Base-by-base conservation (phyloP, 2,329 filamentous ascomycete species). In the Penicillium verrucosum region DNA sequence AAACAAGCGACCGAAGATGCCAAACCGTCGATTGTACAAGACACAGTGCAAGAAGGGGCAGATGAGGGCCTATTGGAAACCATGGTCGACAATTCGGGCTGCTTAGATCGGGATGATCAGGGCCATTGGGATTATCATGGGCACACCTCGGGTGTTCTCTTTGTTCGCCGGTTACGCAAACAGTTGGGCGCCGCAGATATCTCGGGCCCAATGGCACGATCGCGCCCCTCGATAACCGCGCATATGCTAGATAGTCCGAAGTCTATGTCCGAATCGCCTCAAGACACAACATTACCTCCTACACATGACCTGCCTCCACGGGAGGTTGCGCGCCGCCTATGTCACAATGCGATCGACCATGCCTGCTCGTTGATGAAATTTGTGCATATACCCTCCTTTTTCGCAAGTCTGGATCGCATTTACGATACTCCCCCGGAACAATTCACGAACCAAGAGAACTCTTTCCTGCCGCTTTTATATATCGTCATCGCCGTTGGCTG, bases 81-180 rank as follows among this genome's bases (percentile, higher is more conserved):
- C 29, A 97, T 99, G 93, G 92, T 97, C 56, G 89, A 93, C 70
- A 90, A 90, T 41, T 91, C 93, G 3, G 94, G 93, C 36, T 89
- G 92, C 70, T 81, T 99, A 18, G 93, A 97, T 68, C 81, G 97
- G 34, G 92, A 96, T 66, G 93, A 97, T 65, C 86, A 87, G 66
- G 93, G 93, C 41, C 86, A 94, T 65, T 96, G 92, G 86, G 92
- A 97, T 73, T 99, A 96, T 68, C 91, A 96, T 69, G 94, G 94
- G 46, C 89, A 90, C 61, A 97, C 93, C 0, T 97, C 94, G 0
- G 92, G 93, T 3, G 83, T 92, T 42, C 90, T 93, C 60, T 99
- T 97, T 72, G 82, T 97, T 65, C 85, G 86, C 61, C 86, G 90
- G 53, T 88, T 99, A 82, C 88, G 91, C 67, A 89, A 95, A 68